phyloP scores from a whole-genome alignment of 2,329 filamentous ascomycete genomes.

The Neofusicoccum sp. region DNA sequence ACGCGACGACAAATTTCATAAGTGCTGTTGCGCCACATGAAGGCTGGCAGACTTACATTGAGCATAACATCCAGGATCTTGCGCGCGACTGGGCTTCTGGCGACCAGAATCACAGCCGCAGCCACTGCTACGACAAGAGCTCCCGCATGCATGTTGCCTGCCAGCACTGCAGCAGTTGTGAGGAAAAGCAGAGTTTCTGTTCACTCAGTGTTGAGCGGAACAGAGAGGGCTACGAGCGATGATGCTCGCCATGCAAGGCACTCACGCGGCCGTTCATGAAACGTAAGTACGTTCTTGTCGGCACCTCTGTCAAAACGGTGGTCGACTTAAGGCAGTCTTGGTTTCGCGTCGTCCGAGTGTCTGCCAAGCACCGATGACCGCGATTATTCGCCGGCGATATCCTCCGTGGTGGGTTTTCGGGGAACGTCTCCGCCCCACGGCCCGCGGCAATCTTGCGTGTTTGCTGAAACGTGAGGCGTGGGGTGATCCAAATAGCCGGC shows the following conservation, averaged over 20 bases:
- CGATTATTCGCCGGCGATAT: constrained; percentile 6
- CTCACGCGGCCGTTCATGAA: background rate
- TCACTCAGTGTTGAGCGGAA: background rate
- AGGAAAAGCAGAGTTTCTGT: background rate
- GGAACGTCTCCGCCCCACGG: background rate
- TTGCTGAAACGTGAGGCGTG: no score
- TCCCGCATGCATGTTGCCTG: background rate
- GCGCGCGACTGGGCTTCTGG: background rate
- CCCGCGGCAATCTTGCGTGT: no score
- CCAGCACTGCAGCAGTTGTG: background rate
- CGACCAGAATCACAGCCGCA: background rate
- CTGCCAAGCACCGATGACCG: background rate
- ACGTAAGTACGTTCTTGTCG: background rate
- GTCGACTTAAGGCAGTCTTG: no score
- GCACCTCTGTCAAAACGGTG: no score
- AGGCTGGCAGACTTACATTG: background rate
- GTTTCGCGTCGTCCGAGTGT: no score
- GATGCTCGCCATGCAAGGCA: background rate
- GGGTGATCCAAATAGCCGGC: background rate
- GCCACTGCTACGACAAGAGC: background rate
- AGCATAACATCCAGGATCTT: background rate
- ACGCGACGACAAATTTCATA: background rate
- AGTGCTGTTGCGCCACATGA: background rate
- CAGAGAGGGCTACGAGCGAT: background rate
- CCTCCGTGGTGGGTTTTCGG: background rate